A percentile compares a stretch with the other conserved stretches of the same genome.
Conservation (phyloP, 2,329 filamentous ascomycete species). For the Trichoderma sp. region DNA sequence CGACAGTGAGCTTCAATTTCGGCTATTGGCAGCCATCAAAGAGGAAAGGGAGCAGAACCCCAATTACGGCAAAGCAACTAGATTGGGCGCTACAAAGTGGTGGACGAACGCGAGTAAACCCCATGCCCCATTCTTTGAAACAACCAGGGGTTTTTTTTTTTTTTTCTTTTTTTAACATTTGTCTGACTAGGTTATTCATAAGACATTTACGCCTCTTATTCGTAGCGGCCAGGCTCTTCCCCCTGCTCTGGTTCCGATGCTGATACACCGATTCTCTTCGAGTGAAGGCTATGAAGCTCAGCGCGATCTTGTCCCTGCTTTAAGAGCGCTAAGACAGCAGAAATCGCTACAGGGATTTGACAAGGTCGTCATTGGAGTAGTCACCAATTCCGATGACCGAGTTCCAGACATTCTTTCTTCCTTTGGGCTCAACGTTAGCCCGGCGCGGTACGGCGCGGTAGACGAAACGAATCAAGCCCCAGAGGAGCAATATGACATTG, state of each 20-base stretch:
- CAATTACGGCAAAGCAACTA: conserved; percentile 56
- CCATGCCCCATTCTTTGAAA: neutral
- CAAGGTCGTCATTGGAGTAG: conserved; percentile 50
- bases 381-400: conserved; percentile 63
- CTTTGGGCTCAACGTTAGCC: conserved; percentile 48
- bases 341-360: conserved; percentile 28
- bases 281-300: conserved; percentile 50
- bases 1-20: conserved; percentile 38
- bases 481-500: conserved; percentile 36
- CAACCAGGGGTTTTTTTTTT: too few species aligned
- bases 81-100: conserved; percentile 53
- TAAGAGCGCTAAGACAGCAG: conserved; percentile 38
- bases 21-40: conserved; percentile 45
- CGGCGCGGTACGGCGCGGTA: conserved; percentile 29
- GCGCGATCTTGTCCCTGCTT: conserved; percentile 43
- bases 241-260: conserved; percentile 41
- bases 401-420: conserved; percentile 52
- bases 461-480: neutral
- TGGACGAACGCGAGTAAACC: conserved; percentile 53
- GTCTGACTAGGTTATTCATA: conserved; percentile 46
- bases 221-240: conserved; percentile 37
- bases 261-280: conserved; percentile 53
- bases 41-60: conserved; percentile 45
- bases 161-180: neutral
- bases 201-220: conserved; percentile 48